A percentile compares a stretch with the other conserved stretches of the same genome.
phyloP scores from a whole-genome alignment of 305 asterid genomes.

The Solanum hybrid region DNA sequence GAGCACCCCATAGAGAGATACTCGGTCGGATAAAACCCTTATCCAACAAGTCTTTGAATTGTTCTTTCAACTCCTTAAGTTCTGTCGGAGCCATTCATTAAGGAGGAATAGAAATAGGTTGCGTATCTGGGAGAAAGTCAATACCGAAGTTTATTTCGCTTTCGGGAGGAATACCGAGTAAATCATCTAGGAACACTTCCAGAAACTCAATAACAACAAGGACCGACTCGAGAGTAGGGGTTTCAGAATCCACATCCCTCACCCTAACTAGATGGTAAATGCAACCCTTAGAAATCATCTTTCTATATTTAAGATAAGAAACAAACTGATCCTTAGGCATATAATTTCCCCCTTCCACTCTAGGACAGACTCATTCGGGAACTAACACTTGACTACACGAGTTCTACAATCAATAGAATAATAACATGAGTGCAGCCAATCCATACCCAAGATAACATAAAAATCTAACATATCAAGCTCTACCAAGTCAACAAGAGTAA shows the following conservation, averaged over 20 bases:
- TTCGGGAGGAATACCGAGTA: neutral
- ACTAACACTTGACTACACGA: neutral
- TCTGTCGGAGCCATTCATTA: neutral
- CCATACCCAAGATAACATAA: neutral
- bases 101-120: neutral
- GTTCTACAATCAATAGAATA: neutral
- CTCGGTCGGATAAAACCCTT: neutral
- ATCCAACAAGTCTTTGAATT: neutral
- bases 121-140: neutral
- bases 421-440: neutral
- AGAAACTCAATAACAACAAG: neutral
- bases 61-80: neutral
- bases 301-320: neutral
- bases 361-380: neutral
- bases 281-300: neutral
- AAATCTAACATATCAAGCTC: neutral
- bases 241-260: neutral
- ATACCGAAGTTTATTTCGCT: neutral
- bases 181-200: neutral
- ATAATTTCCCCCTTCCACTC: neutral
- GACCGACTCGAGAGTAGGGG: neutral
- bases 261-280: neutral
- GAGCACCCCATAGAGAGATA: neutral
- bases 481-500: neutral
- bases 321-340: neutral